Base-by-base conservation (phyloP, 2,329 filamentous ascomycete genomes). In the Lecanosticta acicola region DNA sequence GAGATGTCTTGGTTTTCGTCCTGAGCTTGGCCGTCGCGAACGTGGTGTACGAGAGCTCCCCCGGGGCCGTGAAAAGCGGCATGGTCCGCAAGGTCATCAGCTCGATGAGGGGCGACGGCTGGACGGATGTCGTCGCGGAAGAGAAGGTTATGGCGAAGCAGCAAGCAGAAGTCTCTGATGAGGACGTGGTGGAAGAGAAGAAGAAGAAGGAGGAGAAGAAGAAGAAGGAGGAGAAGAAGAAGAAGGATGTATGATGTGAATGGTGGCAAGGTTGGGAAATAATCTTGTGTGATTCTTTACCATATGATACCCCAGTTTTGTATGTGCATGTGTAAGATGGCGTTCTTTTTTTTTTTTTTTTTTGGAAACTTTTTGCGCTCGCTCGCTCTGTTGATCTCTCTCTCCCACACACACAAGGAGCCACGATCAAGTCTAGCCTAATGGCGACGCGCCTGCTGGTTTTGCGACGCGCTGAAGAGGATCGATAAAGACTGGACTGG, bases 1-100 rank as follows among this genome's bases (percentile, higher is more conserved):
- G 89, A 0, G 91, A 97, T 67, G 80, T 96, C 3, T 79, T 84
- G 71, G 71, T 97, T 3, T 90, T 97, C 61, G 84, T 91, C 13
- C 67, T 81, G 14, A 85, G 87, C 39, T 73, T 95, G 68, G 86
- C 87, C 58, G 67, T 90, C 14, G 80, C 90, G 14, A 87, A 89
- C 45, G 78, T 79, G 7, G 80, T 93, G 1, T 87, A 91, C 60
- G 87, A 94, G 70, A 72, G 76, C 19, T 78, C 84, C 45, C 82
- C 84, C 0, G 71, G 72, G 42, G 82, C 85, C 1, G 76, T 94
- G 13, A 78, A 78, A 43, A 85, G 87, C 51, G 73, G 70, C 0
- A 72, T 77, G 38, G 78, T 85, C 64, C 75, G 87, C 41, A 91
- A 88, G 72, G 80, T 78, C 0, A 68, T 94, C 51, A 81, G 82